Conservation (phyloP, 768 basidiomycete species). For the Suillus brevipes region DNA sequence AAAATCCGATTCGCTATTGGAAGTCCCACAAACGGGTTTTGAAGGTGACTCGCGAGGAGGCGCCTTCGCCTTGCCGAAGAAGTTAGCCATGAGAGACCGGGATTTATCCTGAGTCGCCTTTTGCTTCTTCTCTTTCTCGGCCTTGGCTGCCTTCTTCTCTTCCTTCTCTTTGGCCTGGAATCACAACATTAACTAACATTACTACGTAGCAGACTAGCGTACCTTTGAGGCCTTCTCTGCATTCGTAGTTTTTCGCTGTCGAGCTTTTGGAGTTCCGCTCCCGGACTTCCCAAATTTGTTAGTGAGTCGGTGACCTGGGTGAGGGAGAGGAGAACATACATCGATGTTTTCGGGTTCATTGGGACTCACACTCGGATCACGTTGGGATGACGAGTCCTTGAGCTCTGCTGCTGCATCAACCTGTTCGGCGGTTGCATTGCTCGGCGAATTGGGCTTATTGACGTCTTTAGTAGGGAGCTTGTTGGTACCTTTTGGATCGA, state of each 20-base stretch:
- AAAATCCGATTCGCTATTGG: constrained; percentile 58
- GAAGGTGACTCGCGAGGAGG: constrained; percentile 22
- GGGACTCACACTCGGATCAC: constrained; percentile 21
- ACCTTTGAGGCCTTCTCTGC: constrained; percentile 49
- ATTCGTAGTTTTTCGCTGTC: constrained; percentile 54
- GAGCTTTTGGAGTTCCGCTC: constrained; percentile 33
- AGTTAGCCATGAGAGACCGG: constrained; percentile 71
- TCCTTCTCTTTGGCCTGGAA: constrained; percentile 65
- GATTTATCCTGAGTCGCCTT: constrained; percentile 73
- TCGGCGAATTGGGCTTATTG: constrained; percentile 21
- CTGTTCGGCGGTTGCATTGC: constrained; percentile 6
- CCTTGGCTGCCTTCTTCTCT: constrained; percentile 68
- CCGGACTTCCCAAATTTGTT: constrained; percentile 19
- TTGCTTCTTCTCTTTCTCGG: constrained; percentile 70
- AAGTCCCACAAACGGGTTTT: constrained; percentile 33
- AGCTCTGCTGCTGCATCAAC: constrained; percentile 25
- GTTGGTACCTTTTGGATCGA: constrained; percentile 48
- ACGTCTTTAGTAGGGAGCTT: constrained; percentile 38
- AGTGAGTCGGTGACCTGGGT: neutral
- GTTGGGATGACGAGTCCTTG: constrained; percentile 28
- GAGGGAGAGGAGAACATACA: constrained; percentile 27
- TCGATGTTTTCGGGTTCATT: constrained; percentile 40
- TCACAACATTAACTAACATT: constrained; percentile 11
- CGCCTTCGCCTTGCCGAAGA: constrained; percentile 69
- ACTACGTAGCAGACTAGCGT: neutral